phyloP scores from a whole-genome alignment of 176 grass and related monocot species.

The Luzula sylvatica region DNA sequence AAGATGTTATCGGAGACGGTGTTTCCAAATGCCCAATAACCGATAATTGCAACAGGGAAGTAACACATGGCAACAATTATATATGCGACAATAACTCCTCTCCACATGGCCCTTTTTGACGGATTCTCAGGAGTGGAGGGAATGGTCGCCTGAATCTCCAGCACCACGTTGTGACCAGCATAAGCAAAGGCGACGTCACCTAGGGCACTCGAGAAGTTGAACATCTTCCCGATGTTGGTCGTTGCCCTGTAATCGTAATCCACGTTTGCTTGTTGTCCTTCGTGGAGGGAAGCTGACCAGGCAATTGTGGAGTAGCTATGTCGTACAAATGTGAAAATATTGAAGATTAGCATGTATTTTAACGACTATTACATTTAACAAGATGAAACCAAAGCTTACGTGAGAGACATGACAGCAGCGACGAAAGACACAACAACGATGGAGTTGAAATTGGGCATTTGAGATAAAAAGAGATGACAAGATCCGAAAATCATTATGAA shows the following conservation, averaged over 20 bases:
- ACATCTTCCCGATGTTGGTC: conserved; percentile 41
- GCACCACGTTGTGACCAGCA: conserved; percentile 78
- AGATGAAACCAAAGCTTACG: too few relatives aligned
- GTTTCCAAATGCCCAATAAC: conserved; percentile 73
- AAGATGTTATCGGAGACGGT: conserved; percentile 40
- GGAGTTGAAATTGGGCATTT: conserved; percentile 84
- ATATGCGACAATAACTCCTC: conserved; percentile 79
- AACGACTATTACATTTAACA: too few relatives aligned
- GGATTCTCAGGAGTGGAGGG: conserved; percentile 66
- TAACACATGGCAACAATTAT: conserved; percentile 78
- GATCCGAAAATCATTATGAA: conserved; percentile 95
- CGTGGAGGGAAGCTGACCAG: conserved; percentile 61
- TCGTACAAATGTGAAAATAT: too few relatives aligned
- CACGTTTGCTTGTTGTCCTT: conserved; percentile 41
- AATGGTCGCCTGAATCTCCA: conserved; percentile 94
- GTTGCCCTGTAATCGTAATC: conserved; percentile 33
- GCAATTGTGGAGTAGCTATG: conserved; percentile 80
- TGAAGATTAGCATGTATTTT: too few relatives aligned
- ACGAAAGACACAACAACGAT: conserved; percentile 83
- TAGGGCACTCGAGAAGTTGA: conserved; percentile 58
- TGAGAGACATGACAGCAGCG: conserved; percentile 86
- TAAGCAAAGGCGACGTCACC: conserved; percentile 72
- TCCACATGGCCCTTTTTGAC: conserved; percentile 97
- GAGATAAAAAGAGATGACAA: conserved; percentile 67
- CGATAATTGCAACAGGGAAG: conserved; percentile 74